Base-by-base conservation (phyloP, 139 green algal species). In the Spirogloea muscicola region DNA sequence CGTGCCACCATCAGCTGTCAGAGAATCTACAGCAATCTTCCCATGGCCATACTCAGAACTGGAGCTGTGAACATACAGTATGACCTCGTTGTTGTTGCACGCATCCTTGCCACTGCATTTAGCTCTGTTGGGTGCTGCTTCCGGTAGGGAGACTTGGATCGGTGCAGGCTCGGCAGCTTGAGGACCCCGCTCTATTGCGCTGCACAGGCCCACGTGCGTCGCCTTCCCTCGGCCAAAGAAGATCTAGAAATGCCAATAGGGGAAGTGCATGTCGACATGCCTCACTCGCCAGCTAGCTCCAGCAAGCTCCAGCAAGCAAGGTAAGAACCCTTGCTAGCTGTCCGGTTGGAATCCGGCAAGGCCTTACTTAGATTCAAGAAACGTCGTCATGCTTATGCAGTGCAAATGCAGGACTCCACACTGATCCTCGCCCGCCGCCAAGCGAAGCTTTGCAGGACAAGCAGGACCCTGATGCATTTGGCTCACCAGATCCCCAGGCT, bases 201-300 rank as follows among this genome's bases (percentile, higher is more conserved):
- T 33, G 40, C 52, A 62, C 7, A 62, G 52, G 6, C 52, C 52
- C 7, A 62, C 52, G 9, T 62, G 52, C 7, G 6, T 62, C 5
- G 52, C 52, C 9, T 38, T 62, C 6, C 52, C 52, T 7, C 52
- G 37, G 37, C 52, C 52, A 62, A 62, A 62, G 9, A 62, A 62
- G 40, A 62, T 39, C 52, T 62, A 33, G 31, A 62, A 62, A 62
- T 7, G 46, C 46, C n/a, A n/a, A n/a, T n/a, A n/a, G n/a, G n/a
- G 46, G 46, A 21, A 55, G 46, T 55, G 21, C 21, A 31, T 21
- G 46, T 31, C 21, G 21, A 21, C 21, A 21, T 31, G 46, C 21
- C 46, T 55, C 21, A 21, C 21, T 55, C 21, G 46, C 21, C 46
- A 21, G 21, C 21, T 21, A 55, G 46, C 21, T 55, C 21, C 21